Evolutionary conservation across 768 basidiomycete species (phyloP).

Genomic region (Crassisporium funariophilum): DNA sequence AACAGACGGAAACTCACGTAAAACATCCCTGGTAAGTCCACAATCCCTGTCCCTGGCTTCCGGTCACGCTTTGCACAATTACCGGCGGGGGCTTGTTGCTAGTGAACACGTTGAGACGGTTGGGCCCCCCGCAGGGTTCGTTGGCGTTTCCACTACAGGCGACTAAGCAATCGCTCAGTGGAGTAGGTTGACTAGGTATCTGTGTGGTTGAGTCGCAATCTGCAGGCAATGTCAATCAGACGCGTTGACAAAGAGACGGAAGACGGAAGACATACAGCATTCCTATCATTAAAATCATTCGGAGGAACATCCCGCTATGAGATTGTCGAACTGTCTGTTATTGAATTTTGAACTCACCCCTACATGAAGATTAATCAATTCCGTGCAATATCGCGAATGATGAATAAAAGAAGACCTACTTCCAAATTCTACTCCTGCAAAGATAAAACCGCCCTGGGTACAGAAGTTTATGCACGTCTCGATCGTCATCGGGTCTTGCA

Average conservation of each 20-base stretch:
- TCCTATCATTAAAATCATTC: too few species aligned
- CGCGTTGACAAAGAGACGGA: too few species aligned
- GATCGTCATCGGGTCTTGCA: constrained; percentile 55
- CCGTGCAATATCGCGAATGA: background rate
- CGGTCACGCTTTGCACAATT: constrained; percentile 49
- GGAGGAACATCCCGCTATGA: too few species aligned
- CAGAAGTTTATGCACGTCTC: constrained; percentile 46
- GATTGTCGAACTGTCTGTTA: too few species aligned
- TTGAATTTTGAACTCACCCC: constrained; percentile 6
- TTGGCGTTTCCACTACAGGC: constrained; percentile 11
- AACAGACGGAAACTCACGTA: constrained; percentile 40
- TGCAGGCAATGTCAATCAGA: too few species aligned
- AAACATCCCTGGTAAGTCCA: constrained; percentile 70
- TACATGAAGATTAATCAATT: constrained; percentile 3
- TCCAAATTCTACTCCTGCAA: constrained; percentile 67
- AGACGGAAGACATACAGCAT: too few species aligned
- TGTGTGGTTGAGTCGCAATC: background rate
- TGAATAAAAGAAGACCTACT: constrained; percentile 30
- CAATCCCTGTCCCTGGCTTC: constrained; percentile 19
- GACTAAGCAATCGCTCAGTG: background rate
- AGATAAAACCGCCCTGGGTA: constrained; percentile 40
- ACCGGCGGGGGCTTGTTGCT: constrained; percentile 52
- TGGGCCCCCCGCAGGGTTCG: constrained; percentile 12
- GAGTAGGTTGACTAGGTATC: constrained; percentile 1
- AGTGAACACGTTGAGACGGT: constrained; percentile 25